Evolutionary conservation across 306 rosid species (phyloP).

Genomic region (Lathyrus tuberosus): DNA sequence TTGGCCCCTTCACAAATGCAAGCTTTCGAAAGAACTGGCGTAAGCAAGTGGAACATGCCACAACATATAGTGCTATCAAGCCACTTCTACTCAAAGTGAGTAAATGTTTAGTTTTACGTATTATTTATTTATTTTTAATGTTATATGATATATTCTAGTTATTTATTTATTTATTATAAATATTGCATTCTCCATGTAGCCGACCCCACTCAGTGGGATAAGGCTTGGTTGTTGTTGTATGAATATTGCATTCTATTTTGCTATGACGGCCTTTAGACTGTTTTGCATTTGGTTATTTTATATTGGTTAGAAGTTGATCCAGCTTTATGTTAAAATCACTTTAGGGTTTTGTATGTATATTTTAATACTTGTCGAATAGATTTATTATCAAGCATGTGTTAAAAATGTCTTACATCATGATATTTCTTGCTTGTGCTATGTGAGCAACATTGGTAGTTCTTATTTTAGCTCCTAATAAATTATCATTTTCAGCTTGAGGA

Average conservation of each 20-base stretch:
- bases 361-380: conserved; percentile 20
- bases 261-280: conserved; percentile 23
- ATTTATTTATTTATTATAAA: neutral
- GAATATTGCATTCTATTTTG: neutral
- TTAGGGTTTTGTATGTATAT: neutral
- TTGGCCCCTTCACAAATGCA: conserved; percentile 76
- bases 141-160: conserved; percentile 20
- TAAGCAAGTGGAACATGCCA: conserved; percentile 66
- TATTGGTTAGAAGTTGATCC: conserved; percentile 5
- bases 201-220: too few species aligned
- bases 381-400: conserved; percentile 24
- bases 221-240: too few species aligned
- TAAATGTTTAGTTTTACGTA: conserved; percentile 17
- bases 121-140: conserved; percentile 4
- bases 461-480: conserved; percentile 35
- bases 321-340: conserved; percentile 20
- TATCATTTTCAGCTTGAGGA: conserved; percentile 81
- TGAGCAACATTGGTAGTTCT: conserved; percentile 22
- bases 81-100: conserved; percentile 78
- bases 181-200: too few species aligned
- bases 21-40: conserved; percentile 73
- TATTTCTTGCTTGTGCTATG: conserved; percentile 28
- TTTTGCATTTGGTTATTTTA: conserved; percentile 29
- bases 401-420: conserved; percentile 6
- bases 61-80: conserved; percentile 61